phyloP scores from a whole-genome alignment of 164 flowering plant species.

The Magnolia officinalis region DNA sequence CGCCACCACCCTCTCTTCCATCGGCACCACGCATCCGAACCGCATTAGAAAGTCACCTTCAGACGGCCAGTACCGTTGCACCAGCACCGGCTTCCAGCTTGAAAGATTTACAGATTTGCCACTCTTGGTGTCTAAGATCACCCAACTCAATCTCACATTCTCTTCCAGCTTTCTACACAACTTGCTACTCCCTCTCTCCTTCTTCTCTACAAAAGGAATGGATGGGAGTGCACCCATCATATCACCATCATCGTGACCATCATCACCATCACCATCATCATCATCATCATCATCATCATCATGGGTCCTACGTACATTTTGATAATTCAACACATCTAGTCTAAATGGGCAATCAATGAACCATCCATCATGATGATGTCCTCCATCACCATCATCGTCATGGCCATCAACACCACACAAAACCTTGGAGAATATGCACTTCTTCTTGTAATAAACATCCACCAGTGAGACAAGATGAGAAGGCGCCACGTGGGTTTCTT shows the following conservation, averaged over 20 bases:
- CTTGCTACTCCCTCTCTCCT: constrained; percentile 8
- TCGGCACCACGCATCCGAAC: constrained; percentile 28
- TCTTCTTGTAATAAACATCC: constrained; percentile 16
- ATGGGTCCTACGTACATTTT: neutral
- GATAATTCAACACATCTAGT: constrained; percentile 15
- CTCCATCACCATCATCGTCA: constrained; percentile 1
- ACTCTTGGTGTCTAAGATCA: constrained; percentile 21
- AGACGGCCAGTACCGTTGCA: constrained; percentile 24
- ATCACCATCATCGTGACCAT: constrained; percentile 3
- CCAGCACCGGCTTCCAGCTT: constrained; percentile 28
- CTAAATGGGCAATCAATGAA: constrained; percentile 21
- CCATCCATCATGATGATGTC: constrained; percentile 3
- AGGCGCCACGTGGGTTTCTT: constrained; percentile 2
- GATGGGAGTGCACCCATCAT: constrained; percentile 5
- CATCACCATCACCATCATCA: constrained; percentile 1
- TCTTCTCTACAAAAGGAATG: constrained; percentile 9
- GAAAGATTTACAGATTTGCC: constrained; percentile 29
- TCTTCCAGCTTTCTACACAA: constrained; percentile 16
- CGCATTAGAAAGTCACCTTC: constrained; percentile 12
- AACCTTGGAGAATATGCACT: constrained; percentile 27
- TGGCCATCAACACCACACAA: constrained; percentile 19
- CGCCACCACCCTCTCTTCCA: constrained; percentile 6
- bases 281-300: neutral
- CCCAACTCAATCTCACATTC: constrained; percentile 31
- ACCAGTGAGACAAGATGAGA: constrained; percentile 13